Evolutionary conservation across 306 rosid genomes (phyloP).

Genomic region (Vachellia pachyceras): DNA sequence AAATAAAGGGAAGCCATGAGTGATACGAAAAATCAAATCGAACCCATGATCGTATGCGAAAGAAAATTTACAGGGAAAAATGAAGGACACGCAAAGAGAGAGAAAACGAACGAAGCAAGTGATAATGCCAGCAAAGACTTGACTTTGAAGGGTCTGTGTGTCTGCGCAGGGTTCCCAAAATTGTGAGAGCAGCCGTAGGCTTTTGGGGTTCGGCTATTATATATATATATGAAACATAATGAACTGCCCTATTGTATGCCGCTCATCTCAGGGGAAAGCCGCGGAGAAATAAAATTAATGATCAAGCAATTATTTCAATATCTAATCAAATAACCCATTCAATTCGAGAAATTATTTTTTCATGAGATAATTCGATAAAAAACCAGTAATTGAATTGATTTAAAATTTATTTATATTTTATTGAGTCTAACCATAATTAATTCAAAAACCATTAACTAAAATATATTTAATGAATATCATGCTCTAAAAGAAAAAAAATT

Average conservation of each 20-base stretch:
- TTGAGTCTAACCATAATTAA: too few relatives aligned
- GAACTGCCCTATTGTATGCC: not conserved
- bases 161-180: not conserved
- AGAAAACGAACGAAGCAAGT: not conserved
- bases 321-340: too few relatives aligned
- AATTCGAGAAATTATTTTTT: too few relatives aligned
- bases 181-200: not conserved
- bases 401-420: too few relatives aligned
- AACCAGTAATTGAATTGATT: too few relatives aligned
- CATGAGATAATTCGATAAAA: too few relatives aligned
- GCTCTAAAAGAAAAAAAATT: too few relatives aligned
- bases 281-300: not conserved
- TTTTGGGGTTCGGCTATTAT: not conserved
- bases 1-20: not conserved
- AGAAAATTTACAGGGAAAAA: not conserved
- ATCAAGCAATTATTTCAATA: not conserved
- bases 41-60: conserved; percentile 9
- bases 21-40: not conserved
- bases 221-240: not conserved
- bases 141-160: not conserved
- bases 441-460: too few relatives aligned
- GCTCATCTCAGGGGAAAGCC: not conserved
- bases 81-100: not conserved
- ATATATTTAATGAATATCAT: too few relatives aligned
- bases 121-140: not conserved